Base-by-base conservation (phyloP, 805 yeast genomes). In the Zygotorulaspora danielsina region DNA sequence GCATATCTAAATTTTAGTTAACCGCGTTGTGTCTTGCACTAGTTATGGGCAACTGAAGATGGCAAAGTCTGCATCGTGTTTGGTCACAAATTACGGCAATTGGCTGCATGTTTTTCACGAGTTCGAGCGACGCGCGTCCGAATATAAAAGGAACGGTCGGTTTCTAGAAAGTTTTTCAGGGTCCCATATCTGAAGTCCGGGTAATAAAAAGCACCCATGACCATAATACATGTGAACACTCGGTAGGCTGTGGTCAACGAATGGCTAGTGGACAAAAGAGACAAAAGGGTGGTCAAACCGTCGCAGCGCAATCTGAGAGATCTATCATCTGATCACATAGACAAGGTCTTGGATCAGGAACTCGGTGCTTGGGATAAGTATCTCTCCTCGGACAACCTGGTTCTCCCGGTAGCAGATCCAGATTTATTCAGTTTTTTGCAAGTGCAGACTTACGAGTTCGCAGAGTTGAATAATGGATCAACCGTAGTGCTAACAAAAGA, bases 211-310 rank as follows among this genome's bases (percentile, higher is more conserved):
- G n/a, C n/a, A n/a, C n/a, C n/a, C n/a, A n/a, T n/a, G n/a, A n/a
- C n/a, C n/a, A n/a, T n/a, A n/a, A n/a, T n/a, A n/a, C n/a, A n/a
- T n/a, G n/a, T n/a, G n/a, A n/a, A n/a, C n/a, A n/a, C n/a, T n/a
- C n/a, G n/a, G n/a, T n/a, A n/a, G n/a, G n/a, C n/a, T n/a, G n/a
- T n/a, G n/a, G n/a, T 17, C 15, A 30, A 30, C 17, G 33, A 21
- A 30, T 30, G 33, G 33, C 21, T 30, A 16, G 33, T 30, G 19
- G 33, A 15, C 21, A 15, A 18, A 30, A 30, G 8, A 10, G 19
- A 10, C 15, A 15, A 19, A 16, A 10, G 6, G 21, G 12, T 30
- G 3, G 21, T 17, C n/a, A 18, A 30, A 15, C 33, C 33, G 15
- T 28, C 21, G 5, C 34, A 7, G 6, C 18, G 34, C 6, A 17